Conservation (phyloP, 139 green algal species). For the Micromonas pusilla region DNA sequence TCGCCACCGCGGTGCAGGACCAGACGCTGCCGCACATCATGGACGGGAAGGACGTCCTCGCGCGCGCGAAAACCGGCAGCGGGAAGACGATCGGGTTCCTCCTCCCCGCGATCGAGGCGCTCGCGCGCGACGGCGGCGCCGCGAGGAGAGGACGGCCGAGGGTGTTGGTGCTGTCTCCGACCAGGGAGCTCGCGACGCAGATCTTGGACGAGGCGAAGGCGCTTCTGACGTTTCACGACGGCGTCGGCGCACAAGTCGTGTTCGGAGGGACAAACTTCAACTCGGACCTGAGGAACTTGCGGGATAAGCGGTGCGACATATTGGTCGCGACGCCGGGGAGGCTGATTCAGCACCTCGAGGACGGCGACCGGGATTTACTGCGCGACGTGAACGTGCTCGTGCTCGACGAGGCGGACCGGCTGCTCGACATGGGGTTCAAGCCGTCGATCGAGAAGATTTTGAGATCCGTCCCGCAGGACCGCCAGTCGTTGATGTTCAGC, state of each 20-base stretch:
- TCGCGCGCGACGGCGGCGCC: not conserved
- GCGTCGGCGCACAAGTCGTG: constrained; percentile 51
- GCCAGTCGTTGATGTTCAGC: constrained; percentile 86
- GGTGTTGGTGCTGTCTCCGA: constrained; percentile 58
- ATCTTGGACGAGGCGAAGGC: constrained; percentile 53
- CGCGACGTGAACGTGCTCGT: no score
- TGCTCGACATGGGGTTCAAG: constrained; percentile 77
- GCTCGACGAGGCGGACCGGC: constrained; percentile 70
- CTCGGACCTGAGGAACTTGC: constrained; percentile 40
- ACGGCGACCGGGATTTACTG: no score
- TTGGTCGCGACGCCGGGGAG: constrained; percentile 86
- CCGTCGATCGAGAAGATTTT: constrained; percentile 56
- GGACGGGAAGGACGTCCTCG: constrained; percentile 7
- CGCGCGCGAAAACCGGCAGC: constrained; percentile 40
- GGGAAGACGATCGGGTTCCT: constrained; percentile 48
- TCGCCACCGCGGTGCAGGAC: constrained; percentile 19
- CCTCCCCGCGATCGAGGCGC: constrained; percentile 20
- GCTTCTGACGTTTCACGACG: constrained; percentile 50
- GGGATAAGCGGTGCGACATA: constrained; percentile 53
- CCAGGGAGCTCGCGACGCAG: constrained; percentile 68
- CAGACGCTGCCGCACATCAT: constrained; percentile 14
- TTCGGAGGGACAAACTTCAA: constrained; percentile 82
- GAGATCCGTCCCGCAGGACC: constrained; percentile 47
- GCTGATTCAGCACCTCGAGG: constrained; percentile 73
- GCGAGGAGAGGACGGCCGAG: not conserved